Percentiles rank a stretch among this genome's conserved stretches.
Evolutionary conservation across 2,329 filamentous ascomycete genomes (phyloP).

Genomic region (Claviceps sp.): DNA sequence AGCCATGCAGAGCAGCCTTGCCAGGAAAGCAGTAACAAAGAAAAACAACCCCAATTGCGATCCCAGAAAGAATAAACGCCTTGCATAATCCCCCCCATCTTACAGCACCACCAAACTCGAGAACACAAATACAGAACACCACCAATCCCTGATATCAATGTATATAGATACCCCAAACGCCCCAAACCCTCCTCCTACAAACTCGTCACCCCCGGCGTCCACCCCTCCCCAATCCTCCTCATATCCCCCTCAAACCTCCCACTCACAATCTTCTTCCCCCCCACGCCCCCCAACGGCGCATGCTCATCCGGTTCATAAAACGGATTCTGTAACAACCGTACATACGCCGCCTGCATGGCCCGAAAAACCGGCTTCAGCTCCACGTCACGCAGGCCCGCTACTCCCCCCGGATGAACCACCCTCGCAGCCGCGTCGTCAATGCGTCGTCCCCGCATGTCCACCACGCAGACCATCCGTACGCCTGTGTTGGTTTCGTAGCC

Average conservation of each 20-base stretch:
- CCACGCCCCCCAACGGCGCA: conserved; percentile 40
- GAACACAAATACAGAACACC: not conserved
- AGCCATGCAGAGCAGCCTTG: not conserved
- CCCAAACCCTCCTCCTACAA: conserved; percentile 28
- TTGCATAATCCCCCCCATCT: not conserved
- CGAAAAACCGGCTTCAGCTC: conserved; percentile 84
- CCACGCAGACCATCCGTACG: conserved; percentile 76
- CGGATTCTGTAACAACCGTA: conserved; percentile 78
- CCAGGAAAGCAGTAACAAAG: not conserved
- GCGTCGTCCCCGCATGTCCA: conserved; percentile 73
- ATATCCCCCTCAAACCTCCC: conserved; percentile 71
- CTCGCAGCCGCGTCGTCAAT: conserved; percentile 26
- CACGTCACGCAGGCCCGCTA: conserved; percentile 61
- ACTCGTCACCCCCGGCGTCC: conserved; percentile 59
- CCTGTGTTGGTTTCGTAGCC: conserved; percentile 96
- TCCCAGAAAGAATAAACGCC: not conserved
- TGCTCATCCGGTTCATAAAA: conserved; percentile 89
- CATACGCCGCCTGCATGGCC: conserved; percentile 86
- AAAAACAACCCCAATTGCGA: not conserved
- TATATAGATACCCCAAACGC: not conserved
- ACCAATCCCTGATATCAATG: not conserved
- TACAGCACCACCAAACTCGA: not conserved
- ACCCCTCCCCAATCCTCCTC: conserved; percentile 69
- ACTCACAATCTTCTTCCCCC: conserved; percentile 64
- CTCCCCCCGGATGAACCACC: conserved; percentile 25